Evolutionary conservation across 192 early-diverging fungal species (phyloP).

Genomic region (Entomortierella beljakovae): DNA sequence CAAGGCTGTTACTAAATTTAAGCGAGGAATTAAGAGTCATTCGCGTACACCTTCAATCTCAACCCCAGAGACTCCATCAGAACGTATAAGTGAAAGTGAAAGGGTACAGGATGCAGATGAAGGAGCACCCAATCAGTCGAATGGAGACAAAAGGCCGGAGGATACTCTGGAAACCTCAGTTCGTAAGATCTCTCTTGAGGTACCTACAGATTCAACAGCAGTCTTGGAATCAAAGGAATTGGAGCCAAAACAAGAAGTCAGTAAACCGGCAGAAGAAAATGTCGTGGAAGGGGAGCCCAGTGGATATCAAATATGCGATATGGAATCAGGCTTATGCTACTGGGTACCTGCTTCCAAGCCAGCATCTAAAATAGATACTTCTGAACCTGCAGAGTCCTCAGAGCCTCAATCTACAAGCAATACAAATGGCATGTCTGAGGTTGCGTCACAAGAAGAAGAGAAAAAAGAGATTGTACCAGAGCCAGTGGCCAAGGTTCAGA

Average conservation of each 20-base stretch:
- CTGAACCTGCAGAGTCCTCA: background rate
- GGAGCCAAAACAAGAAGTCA: background rate
- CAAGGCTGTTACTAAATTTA: constrained; percentile 48
- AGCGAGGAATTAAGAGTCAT: constrained; percentile 44
- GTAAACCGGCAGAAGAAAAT: background rate
- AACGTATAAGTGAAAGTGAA: background rate
- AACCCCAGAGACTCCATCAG: background rate
- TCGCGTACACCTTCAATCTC: background rate
- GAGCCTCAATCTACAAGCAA: too few relatives aligned
- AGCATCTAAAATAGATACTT: too few relatives aligned
- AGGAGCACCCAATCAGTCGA: background rate
- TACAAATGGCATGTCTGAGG: too few relatives aligned
- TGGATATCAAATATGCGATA: constrained; percentile 44
- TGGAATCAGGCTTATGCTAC: constrained; percentile 32
- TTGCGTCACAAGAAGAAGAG: too few relatives aligned
- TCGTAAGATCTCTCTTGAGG: background rate
- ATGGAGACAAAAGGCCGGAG: background rate
- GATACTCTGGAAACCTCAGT: background rate
- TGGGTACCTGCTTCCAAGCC: constrained; percentile 52
- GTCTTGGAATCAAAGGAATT: background rate
- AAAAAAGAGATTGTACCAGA: background rate
- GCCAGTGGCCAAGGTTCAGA: background rate
- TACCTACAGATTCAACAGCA: background rate
- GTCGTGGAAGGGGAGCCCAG: constrained; percentile 15
- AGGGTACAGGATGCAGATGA: constrained; percentile 50